Evolutionary conservation across 768 basidiomycete species (phyloP), one percentile per base, ranked within the genome.

Genomic region (Vishniacozyma victoriae): DNA sequence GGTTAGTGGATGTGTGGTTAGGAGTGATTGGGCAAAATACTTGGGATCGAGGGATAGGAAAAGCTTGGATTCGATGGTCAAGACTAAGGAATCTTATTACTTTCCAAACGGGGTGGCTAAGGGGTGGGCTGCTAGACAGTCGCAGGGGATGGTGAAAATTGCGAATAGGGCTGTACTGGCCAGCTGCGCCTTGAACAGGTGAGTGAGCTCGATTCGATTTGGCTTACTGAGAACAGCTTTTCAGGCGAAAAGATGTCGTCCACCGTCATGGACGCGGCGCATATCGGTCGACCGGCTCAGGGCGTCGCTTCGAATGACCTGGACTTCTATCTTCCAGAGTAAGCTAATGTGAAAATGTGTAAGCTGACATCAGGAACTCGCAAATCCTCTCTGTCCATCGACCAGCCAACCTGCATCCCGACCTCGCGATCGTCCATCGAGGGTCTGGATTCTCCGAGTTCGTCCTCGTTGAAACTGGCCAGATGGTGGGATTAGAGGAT

Each of bases 321-420:
- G 7, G 54, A 59, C 19, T 37, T 62, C 13, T 65, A 59, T 35
- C 47, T 65, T 3, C 57, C 63, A 23, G 63, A 65, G 63, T 65
- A 29, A 53, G 57, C 35, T 2, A 9, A 31, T 14, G 12, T n/a
- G 31, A 18, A 37, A 12, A 25, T 19, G 2, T 40, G 42, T 7
- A n/a, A 37, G 18, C 35, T 50, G 29, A 50, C 46, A 24, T 27
- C 2, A 12, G 60, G 60, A 31, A 40, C 58, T 11, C 49, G 3
- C 64, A 62, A 44, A 44, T 66, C 2, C 3, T 50, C 4, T 60
- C 60, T 6, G 50, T 59, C 14, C 53, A 59, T 31, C 20, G 48
- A 26, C 27, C 47, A 25, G 31, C 35, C 27, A 14, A 33, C 7
- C 13, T 40, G n/a, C 59, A 61, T 25, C 27, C 52, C 16, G 53